A percentile compares a stretch with the other conserved stretches of the same genome.
Conservation (phyloP, 169 alveolate species). For the Plasmodium fragile region DNA sequence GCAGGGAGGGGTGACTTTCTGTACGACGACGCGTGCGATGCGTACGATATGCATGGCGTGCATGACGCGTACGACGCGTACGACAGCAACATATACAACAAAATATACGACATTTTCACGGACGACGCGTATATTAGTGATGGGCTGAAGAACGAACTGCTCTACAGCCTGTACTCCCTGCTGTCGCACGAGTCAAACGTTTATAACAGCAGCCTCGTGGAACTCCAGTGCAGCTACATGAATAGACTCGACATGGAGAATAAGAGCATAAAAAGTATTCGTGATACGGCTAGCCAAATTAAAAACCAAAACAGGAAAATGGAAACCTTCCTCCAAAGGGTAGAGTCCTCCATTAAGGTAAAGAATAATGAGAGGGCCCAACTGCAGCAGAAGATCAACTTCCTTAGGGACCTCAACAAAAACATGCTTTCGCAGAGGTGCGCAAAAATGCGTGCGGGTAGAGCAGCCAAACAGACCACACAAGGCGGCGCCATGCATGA, state of each 20-base stretch:
- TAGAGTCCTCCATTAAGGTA: slow-evolving; percentile 14
- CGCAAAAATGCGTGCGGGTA: neutral
- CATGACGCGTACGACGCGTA: neutral
- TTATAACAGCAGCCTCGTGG: slow-evolving; percentile 43
- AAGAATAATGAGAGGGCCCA: slow-evolving; percentile 29
- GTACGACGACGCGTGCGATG: no score
- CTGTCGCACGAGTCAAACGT: slow-evolving; percentile 49
- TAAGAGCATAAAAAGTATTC: slow-evolving; percentile 7
- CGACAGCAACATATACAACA: slow-evolving; percentile 14
- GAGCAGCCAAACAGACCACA: neutral
- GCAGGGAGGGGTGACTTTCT: neutral
- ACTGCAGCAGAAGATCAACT: slow-evolving; percentile 50
- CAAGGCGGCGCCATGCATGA: neutral
- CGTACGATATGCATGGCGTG: neutral
- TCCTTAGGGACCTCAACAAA: slow-evolving; percentile 22
- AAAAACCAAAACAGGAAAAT: slow-evolving; percentile 38
- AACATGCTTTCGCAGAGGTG: slow-evolving; percentile 22
- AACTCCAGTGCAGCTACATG: slow-evolving; percentile 44
- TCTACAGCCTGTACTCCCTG: slow-evolving; percentile 55
- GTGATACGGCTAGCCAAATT: slow-evolving; percentile 3
- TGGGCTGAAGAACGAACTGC: slow-evolving; percentile 52
- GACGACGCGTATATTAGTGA: slow-evolving; percentile 58
- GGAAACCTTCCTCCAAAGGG: neutral
- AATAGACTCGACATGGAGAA: slow-evolving; percentile 26
- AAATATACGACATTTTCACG: slow-evolving; percentile 51